Percentiles rank a stretch among this genome's conserved stretches.
Conservation (phyloP, 1,284 basidiomycete species). For the Earliella scabrosa region DNA sequence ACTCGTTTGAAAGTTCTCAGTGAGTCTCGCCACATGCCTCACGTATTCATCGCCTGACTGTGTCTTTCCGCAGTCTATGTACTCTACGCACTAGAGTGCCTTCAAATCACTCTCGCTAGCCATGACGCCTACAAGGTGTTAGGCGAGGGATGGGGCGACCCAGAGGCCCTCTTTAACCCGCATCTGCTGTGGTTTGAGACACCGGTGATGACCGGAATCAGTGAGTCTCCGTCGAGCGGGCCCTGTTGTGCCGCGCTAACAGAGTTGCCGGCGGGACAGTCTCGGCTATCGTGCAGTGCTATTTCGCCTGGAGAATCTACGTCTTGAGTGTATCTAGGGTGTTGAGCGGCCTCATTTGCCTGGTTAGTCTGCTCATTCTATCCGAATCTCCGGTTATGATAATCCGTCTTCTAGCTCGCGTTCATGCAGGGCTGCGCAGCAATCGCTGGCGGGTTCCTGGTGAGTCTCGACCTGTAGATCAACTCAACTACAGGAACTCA, state of each 20-base stretch:
- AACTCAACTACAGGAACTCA: too few species aligned
- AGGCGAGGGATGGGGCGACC: conserved; percentile 32
- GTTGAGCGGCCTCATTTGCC: conserved; percentile 1
- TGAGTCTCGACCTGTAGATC: too few species aligned
- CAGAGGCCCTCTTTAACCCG: conserved; percentile 7
- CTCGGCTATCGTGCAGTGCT: conserved; percentile 13
- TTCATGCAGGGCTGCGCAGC: conserved; percentile 10
- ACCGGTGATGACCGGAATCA: conserved; percentile 29
- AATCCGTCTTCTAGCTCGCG: conserved; percentile 3
- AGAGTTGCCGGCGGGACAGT: conserved; percentile 1
- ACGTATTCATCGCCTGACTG: neutral
- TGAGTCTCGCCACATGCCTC: neutral
- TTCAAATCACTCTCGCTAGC: conserved; percentile 29
- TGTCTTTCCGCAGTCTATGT: conserved; percentile 6
- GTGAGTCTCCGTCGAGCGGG: neutral
- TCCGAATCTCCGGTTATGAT: neutral
- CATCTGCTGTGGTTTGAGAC: conserved; percentile 29
- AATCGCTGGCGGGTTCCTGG: neutral
- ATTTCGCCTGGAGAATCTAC: conserved; percentile 23
- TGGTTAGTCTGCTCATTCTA: conserved; percentile 3
- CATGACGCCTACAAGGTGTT: conserved; percentile 31
- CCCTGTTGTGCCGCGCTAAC: neutral
- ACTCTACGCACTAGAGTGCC: conserved; percentile 29
- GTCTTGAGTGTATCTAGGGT: conserved; percentile 8
- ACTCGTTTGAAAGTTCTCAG: neutral